Conservation (phyloP, 2,329 filamentous ascomycete species). For the Claviceps quebecensis region DNA sequence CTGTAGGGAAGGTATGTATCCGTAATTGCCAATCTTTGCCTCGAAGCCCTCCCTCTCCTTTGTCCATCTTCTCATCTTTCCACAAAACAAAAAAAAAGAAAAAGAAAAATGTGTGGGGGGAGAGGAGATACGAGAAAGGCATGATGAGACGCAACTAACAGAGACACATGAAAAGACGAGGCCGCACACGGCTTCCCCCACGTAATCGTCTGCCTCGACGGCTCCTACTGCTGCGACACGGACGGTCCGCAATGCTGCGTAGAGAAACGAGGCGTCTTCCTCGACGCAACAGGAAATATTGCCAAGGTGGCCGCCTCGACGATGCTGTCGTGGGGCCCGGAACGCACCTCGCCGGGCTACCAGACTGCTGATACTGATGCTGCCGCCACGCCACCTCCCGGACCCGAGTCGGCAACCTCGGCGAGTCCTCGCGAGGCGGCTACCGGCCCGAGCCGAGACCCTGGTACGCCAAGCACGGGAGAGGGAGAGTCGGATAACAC, state of each 20-base stretch:
- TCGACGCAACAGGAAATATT: conserved; percentile 1
- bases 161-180: background rate
- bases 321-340: conserved; percentile 1
- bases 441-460: no score
- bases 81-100: no score
- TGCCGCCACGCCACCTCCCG: background rate
- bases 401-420: background rate
- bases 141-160: background rate
- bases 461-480: no score
- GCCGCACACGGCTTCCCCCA: background rate
- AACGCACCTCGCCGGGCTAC: background rate
- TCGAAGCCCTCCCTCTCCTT: no score
- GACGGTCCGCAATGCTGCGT: background rate
- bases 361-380: background rate
- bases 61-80: no score
- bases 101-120: no score
- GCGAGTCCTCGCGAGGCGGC: no score
- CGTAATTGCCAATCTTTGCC: no score
- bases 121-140: background rate
- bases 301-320: background rate
- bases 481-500: background rate
- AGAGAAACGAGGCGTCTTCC: background rate
- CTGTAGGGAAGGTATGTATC: background rate
- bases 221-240: conserved; percentile 2
- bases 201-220: background rate